These are phyloP conservation scores for Vanderwaltozyma yarrowii DNA, from an alignment of 805 yeast genomes.

Conservation along the genomic window DNA sequence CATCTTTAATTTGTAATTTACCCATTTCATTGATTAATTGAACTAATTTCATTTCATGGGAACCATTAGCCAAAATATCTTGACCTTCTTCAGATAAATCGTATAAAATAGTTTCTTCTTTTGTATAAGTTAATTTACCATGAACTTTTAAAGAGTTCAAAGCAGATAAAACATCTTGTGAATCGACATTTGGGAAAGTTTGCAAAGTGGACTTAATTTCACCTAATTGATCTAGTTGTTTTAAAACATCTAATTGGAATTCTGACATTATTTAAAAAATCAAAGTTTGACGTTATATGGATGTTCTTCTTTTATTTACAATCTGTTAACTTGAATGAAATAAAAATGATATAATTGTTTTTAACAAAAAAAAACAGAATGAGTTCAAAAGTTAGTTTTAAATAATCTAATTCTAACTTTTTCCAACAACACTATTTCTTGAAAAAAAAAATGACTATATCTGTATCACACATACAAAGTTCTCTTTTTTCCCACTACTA, in stretches of 20 bases:
- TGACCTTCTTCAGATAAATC: conserved; percentile 70
- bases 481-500: too few species aligned
- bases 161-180: conserved; percentile 68
- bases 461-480: too few species aligned
- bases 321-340: too few species aligned
- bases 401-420: too few species aligned
- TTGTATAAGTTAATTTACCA: conserved; percentile 63
- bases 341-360: too few species aligned
- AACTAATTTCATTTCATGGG: conserved; percentile 80
- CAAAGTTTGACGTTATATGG: background rate
- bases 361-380: too few species aligned
- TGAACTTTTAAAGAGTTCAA: conserved; percentile 79
- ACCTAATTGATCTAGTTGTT: conserved; percentile 52
- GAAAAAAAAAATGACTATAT: too few species aligned
- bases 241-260: conserved; percentile 51
- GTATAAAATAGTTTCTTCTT: conserved; percentile 70
- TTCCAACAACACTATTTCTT: too few species aligned
- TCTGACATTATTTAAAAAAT: conserved; percentile 49
- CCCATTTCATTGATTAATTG: conserved; percentile 67
- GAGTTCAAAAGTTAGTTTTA: too few species aligned
- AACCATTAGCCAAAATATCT: conserved; percentile 69
- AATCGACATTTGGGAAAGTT: conserved; percentile 53
- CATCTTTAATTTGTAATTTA: conserved; percentile 71
- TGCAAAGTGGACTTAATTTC: conserved; percentile 59
- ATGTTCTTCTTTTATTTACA: background rate